Conservation (phyloP, 1,139 yeast species). For the Candida sp. region DNA sequence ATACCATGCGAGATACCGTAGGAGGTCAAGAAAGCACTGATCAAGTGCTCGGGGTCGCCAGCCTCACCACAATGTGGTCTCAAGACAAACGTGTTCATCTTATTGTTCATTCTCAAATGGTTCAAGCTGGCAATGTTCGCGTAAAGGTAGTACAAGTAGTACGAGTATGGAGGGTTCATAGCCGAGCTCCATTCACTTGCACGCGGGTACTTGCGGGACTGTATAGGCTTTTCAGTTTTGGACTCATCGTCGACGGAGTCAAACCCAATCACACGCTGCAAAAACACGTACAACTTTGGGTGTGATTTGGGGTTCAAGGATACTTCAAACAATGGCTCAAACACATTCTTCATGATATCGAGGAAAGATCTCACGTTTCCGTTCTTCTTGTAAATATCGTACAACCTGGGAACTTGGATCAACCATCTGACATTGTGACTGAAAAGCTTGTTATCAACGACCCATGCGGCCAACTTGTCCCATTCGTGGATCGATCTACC, state of each 20-base stretch:
- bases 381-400: slow-evolving; percentile 83
- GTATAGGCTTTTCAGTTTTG: slow-evolving; percentile 82
- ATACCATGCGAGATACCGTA: slow-evolving; percentile 98
- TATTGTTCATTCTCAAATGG: slow-evolving; percentile 73
- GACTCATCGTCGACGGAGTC: slow-evolving; percentile 99
- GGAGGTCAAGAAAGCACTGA: slow-evolving; percentile 86
- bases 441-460: slow-evolving; percentile 87
- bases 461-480: slow-evolving; percentile 97
- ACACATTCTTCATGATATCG: slow-evolving; percentile 77
- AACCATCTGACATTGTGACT: slow-evolving; percentile 98
- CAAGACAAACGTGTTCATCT: slow-evolving; percentile 86
- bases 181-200: slow-evolving; percentile 81
- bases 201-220: slow-evolving; percentile 73
- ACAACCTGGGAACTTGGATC: slow-evolving; percentile 92
- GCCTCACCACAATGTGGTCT: slow-evolving; percentile 99
- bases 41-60: slow-evolving; percentile 97
- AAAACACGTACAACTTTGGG: slow-evolving; percentile 86
- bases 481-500: slow-evolving; percentile 92
- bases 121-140: slow-evolving; percentile 88
- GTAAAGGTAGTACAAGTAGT: slow-evolving; percentile 87
- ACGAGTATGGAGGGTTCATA: slow-evolving; percentile 96
- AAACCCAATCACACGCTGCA: slow-evolving; percentile 95
- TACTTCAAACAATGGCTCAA: slow-evolving; percentile 93
- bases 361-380: slow-evolving; percentile 74
- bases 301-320: slow-evolving; percentile 81